phyloP scores from a whole-genome alignment of 1,139 yeast genomes.

The Arxiozyma bovina region DNA sequence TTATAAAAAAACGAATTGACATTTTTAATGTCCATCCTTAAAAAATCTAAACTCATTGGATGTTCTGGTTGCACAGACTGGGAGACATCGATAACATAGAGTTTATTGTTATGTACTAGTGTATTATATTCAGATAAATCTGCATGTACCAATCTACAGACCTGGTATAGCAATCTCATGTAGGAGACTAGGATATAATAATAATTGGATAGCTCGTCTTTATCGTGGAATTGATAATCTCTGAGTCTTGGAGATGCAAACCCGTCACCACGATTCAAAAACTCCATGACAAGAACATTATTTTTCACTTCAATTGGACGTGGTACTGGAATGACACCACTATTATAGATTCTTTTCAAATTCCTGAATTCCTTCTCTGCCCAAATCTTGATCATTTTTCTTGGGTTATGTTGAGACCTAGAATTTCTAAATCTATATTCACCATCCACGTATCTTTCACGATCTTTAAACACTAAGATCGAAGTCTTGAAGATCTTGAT shows the following conservation, averaged over 20 bases:
- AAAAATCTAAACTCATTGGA: conserved; percentile 89
- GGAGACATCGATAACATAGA: conserved; percentile 91
- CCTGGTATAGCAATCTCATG: conserved; percentile 80
- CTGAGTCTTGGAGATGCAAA: conserved; percentile 71
- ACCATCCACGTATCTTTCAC: conserved; percentile 94
- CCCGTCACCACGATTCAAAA: conserved; percentile 59
- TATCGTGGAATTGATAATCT: conserved; percentile 63
- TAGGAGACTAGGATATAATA: conserved; percentile 75
- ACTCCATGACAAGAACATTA: conserved; percentile 94
- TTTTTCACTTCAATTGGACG: conserved; percentile 80
- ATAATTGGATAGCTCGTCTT: conserved; percentile 55
- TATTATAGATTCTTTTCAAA: conserved; percentile 64
- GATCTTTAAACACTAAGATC: conserved; percentile 86
- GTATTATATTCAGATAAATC: conserved; percentile 93
- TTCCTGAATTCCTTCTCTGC: conserved; percentile 97
- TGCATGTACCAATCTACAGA: conserved; percentile 88
- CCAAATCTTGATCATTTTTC: conserved; percentile 97
- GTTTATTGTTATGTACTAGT: conserved; percentile 69
- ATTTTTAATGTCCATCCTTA: conserved; percentile 95
- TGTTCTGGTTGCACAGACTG: conserved; percentile 98
- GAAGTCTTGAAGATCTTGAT: conserved; percentile 94
- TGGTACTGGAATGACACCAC: conserved; percentile 79
- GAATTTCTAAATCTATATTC: conserved; percentile 86
- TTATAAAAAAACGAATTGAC: conserved; percentile 78
- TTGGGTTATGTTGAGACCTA: conserved; percentile 80